Evolutionary conservation across 1,139 yeast species (phyloP), one percentile per base, ranked within the genome.

Genomic region (Yamadazyma dendronema): DNA sequence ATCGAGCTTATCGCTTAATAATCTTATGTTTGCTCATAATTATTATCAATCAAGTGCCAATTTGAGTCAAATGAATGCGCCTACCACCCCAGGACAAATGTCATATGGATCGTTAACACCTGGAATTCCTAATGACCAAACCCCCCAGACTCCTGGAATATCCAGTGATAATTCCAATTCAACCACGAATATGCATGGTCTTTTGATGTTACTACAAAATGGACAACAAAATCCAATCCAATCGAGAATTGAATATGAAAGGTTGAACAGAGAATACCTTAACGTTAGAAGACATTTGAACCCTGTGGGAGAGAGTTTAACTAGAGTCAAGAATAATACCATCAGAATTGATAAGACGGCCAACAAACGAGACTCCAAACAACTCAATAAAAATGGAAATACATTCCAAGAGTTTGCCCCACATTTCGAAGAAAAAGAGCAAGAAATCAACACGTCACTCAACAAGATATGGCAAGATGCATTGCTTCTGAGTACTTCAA

Each of bases 171-270:
- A 45, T 19, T 43, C 56, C 8, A 42, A 35, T 11, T 45, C 49
- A 3, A 33, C 25, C 11, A 47, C 46, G 13, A 62, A 54, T 40
- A 56, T 65, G 35, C 62, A 59, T 44, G 72, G 72, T 13, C 44
- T 65, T 15, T 44, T 65, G 12, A 39, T 53, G 38, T 52, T 62
- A 58, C 57, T 62, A 5, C 72, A 66, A 35, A 62, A 52, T 34
- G 57, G 61, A 10, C 62, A 59, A 27, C 69, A 60, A 50, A 59
- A 72, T 52, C 79, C 79, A 24, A 74, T 79, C 34, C 89, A 80
- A 44, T 74, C 80, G 13, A 70, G 89, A 45, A 76, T 87, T 10
- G 95, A 84, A 51, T 84, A 79, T 54, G 95, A 86, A 53, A 67
- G 88, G 42, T 72, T 84, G 31, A 78, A 88, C 16, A 67, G 89